Base-by-base conservation (phyloP, 441 rosid genomes). In the Bruguiera hainesii region DNA sequence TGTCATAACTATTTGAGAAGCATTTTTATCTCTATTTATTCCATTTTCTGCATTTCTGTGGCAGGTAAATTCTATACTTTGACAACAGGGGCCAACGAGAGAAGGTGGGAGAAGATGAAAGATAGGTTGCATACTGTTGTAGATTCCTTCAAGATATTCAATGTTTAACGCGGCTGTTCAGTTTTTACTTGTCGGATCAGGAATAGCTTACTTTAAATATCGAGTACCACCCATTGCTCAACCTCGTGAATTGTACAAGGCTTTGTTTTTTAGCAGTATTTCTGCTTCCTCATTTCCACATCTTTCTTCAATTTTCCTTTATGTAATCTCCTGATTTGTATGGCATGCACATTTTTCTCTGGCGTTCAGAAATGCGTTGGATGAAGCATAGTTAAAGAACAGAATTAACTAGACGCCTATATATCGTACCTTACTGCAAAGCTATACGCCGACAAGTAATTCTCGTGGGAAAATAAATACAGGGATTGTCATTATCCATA, bases 21-120 rank as follows among this genome's bases (percentile, higher is more conserved):
- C 48, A 39, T 11, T 39, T 39, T 39, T 13, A 39, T 39, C 16
- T 53, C 57, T 21, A 25, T 53, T 15, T 20, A 20, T 53, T n/a
- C 16, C 28, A 21, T 53, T 53, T n/a, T 53, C 57, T 25, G 5
- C 21, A 7, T 13, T 26, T 35, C 15, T 18, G 49, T 73, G 70
- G 76, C 84, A 88, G 95, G 94, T 8, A 89, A 86, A 63, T 89
- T 93, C 76, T 90, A 87, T 77, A 89, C 93, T 9, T 60, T 93
- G 87, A 89, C 98, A 13, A 90, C 97, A 0, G 96, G 96, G 2
- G 91, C 97, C 7, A 93, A 93, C 13, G 96, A 93, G 66, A 85
- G 97, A 77, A 85, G 96, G 70, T 90, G 97, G 97, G 94, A 61
- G 37, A 93, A 93, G 77, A 86, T 89, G 97, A 90, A 90, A 79